Percentiles rank a stretch among this genome's conserved stretches.
Evolutionary conservation across 2,329 filamentous ascomycete genomes (phyloP).

Genomic region (Alternaria conjuncta): DNA sequence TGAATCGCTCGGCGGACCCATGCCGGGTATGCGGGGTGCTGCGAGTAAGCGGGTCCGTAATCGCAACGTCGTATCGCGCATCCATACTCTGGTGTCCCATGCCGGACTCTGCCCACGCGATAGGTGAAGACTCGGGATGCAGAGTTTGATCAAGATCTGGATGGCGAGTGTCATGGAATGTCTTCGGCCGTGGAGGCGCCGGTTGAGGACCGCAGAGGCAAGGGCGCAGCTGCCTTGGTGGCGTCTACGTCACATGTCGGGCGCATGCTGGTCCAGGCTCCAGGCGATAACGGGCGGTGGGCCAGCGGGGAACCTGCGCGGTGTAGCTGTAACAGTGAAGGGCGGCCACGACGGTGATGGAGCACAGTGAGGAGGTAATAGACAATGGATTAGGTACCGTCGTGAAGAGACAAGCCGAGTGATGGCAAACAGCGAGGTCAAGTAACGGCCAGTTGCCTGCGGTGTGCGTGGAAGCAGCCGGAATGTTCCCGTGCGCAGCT

Average conservation of each 20-base stretch:
- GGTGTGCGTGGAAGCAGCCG: slow-evolving; percentile 27
- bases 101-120: background rate
- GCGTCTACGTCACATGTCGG: slow-evolving; percentile 13
- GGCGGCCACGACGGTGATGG: slow-evolving; percentile 1
- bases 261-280: slow-evolving; percentile 7
- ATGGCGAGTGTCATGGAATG: background rate
- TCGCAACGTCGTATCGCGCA: slow-evolving; percentile 13
- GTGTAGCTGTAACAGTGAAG: background rate
- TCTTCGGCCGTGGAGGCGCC: slow-evolving; percentile 11
- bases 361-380: background rate
- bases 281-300: slow-evolving; percentile 34
- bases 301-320: slow-evolving; percentile 24
- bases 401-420: slow-evolving; percentile 15
- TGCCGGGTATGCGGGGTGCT: slow-evolving; percentile 9
- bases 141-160: background rate
- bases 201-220: slow-evolving; percentile 20
- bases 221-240: slow-evolving; percentile 10
- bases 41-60: slow-evolving; percentile 19
- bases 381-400: background rate
- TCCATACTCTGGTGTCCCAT: background rate
- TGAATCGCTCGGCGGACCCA: background rate
- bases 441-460: slow-evolving; percentile 11
- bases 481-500: slow-evolving; percentile 42
- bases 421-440: slow-evolving; percentile 17
- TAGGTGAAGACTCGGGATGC: background rate